A percentile compares a stretch with the other conserved stretches of the same genome.
phyloP scores from a whole-genome alignment of 768 basidiomycete species.

The Mycena rebaudengoi region DNA sequence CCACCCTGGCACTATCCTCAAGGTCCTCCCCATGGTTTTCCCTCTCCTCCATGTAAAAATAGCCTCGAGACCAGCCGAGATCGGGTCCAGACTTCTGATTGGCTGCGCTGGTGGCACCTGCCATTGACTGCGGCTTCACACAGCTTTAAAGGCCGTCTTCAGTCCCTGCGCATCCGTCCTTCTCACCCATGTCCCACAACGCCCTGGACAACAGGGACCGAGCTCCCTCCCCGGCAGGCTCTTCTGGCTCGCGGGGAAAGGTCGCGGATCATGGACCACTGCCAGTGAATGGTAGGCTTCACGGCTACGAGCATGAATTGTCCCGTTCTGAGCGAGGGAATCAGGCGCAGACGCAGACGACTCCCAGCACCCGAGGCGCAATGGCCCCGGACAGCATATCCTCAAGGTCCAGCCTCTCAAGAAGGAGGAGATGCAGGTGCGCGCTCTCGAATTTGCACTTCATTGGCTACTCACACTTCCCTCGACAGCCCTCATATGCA shows the following conservation, averaged over 20 bases:
- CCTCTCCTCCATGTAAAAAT: too few species aligned
- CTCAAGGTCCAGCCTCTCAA: constrained; percentile 88
- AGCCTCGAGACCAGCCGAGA: too few species aligned
- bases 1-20: too few species aligned
- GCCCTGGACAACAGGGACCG: constrained; percentile 16
- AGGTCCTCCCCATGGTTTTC: too few species aligned
- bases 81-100: too few species aligned
- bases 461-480: background rate
- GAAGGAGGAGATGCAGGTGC: constrained; percentile 87
- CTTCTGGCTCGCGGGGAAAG: constrained; percentile 11
- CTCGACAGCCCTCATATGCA: constrained; percentile 86
- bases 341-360: background rate
- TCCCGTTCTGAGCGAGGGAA: too few species aligned
- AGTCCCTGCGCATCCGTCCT: background rate
- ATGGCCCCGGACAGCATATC: constrained; percentile 45
- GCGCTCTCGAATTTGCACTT: constrained; percentile 20
- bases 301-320: background rate
- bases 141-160: constrained; percentile 5
- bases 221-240: background rate
- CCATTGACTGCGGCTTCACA: too few species aligned
- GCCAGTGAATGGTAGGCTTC: background rate
- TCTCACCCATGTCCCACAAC: background rate
- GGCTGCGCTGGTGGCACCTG: too few species aligned
- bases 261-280: constrained; percentile 3
- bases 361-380: background rate